Base-by-base conservation (phyloP, 805 yeast species). In the Hanseniaspora occidentalis region DNA sequence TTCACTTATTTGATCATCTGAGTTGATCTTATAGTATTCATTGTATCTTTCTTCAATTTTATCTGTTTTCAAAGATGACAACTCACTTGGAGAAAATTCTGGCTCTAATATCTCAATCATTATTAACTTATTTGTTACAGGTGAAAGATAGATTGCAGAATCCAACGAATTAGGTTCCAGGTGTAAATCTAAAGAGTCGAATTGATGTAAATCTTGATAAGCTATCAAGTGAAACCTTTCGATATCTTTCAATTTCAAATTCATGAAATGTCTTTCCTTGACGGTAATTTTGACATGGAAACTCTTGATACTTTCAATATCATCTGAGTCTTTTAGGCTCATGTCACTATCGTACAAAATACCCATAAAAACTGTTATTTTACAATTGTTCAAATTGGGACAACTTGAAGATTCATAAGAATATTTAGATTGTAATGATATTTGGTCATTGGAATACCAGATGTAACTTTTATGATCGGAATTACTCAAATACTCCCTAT, bases 41-140 rank as follows among this genome's bases (percentile, higher is more conserved):
- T 61, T 54, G 46, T 72, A 75, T 48, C 94, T 65, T 6, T 58
- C 52, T 37, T 63, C 64, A 35, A 85, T 79, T 13, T 64, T 64
- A 2, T 64, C 70, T 3, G 61, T 58, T 24, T 72, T 71, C 45
- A 71, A 70, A 11, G 70, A 66, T 3, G 51, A 53, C 25, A 72
- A 56, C 38, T 79, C 80, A 1, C 63, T 66, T 1, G 48, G 46
- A 4, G 63, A 45, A 45, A 84, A 70, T 45, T 75, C 77, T 1
- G 73, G 69, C 13, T 60, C 56, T 36, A 66, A 71, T 0, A 80
- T 59, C 46, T 75, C 73, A 13, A 78, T 67, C 43, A 80, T 56
- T 14, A 81, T 36, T n/a, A 70, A 45, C 13, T 62, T 67, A 27
- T 68, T 66, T 0, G 76, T 66, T 22, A 60, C 60, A 18, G 62